Base-by-base conservation (phyloP, 176 grass and related monocot genomes). In the Carex pumila region DNA sequence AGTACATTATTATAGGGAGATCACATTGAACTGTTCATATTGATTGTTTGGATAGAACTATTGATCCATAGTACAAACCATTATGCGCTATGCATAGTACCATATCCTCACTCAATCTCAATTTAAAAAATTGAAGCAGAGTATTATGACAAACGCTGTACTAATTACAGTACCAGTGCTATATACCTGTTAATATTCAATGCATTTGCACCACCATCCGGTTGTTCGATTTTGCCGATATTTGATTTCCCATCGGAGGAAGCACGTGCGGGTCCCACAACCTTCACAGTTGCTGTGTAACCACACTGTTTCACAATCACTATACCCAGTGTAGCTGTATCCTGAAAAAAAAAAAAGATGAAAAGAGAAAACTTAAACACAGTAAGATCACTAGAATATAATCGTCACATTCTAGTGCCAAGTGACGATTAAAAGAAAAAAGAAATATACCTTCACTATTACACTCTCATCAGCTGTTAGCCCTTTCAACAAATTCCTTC, bases 221-320 rank as follows among this genome's bases (percentile, higher is more conserved):
- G 93, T 68, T 91, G 88, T 65, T 94, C 93, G 75, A 89, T 90
- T 81, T 92, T 75, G 74, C 86, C 87, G 50, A 94, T 74, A 81
- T 83, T 93, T 12, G 86, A 54, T 19, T 41, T 84, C 79, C 89
- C 93, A 87, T 95, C 93, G 81, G 85, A 22, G 77, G 91, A 91
- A 84, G 83, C 82, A 55, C 85, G 86, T 77, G 58, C 56, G 12
- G 80, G 49, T 54, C 80, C 86, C 71, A 81, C 90, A 87, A 99
- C 93, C 30, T 82, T 99, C 58, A 99, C 93, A 50, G 81, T 92
- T 81, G 90, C 88, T 8, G 88, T 96, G 89, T 96, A 99, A 82
- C 97, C 97, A 55, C 97, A 95, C 89, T 99, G 91, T 67, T 99
- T 99, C 83, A 99, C 84, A 89, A 96, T 94, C 79, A 99, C 97